Percentiles rank a stretch among this genome's conserved stretches.
Conservation (phyloP, 2,329 filamentous ascomycete species). For the Cryphonectria radicalis region DNA sequence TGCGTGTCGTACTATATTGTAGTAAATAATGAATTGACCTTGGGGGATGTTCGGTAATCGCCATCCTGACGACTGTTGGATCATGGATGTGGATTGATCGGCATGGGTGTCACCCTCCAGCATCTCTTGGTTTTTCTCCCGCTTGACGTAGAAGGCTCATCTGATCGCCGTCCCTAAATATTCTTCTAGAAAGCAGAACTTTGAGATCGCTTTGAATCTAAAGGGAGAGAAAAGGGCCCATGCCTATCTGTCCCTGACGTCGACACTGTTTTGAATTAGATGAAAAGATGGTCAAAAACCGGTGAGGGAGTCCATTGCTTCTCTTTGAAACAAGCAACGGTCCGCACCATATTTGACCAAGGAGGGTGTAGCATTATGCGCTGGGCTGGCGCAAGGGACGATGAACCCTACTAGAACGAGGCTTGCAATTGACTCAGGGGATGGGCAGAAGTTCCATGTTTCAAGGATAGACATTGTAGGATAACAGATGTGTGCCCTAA, state of each 20-base stretch:
- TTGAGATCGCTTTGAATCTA: not conserved
- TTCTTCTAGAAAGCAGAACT: not conserved
- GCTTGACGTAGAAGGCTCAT: not conserved
- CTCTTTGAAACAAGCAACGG: not conserved
- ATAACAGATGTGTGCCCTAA: not conserved
- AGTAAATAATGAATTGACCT: not conserved
- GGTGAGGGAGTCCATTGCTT: not conserved
- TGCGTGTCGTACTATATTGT: not conserved
- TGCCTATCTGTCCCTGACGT: not conserved
- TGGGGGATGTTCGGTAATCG: not conserved
- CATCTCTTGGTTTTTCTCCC: not conserved
- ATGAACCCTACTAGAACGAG: not conserved
- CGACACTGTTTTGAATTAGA: not conserved
- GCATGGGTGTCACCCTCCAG: not conserved
- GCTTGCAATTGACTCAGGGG: slow-evolving; percentile 12
- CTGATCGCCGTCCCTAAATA: not conserved
- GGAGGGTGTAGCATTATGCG: not conserved
- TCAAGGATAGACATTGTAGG: slow-evolving; percentile 12
- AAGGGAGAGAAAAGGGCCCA: not conserved
- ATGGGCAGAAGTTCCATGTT: slow-evolving; percentile 6
- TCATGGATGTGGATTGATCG: not conserved
- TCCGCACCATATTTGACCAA: not conserved
- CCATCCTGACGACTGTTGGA: not conserved
- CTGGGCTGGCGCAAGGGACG: slow-evolving; percentile 1
- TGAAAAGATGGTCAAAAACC: no score